These are phyloP conservation scores for Diaporthe caulivora DNA, from an alignment of 2,329 filamentous ascomycete species.

Conservation along the genomic window DNA sequence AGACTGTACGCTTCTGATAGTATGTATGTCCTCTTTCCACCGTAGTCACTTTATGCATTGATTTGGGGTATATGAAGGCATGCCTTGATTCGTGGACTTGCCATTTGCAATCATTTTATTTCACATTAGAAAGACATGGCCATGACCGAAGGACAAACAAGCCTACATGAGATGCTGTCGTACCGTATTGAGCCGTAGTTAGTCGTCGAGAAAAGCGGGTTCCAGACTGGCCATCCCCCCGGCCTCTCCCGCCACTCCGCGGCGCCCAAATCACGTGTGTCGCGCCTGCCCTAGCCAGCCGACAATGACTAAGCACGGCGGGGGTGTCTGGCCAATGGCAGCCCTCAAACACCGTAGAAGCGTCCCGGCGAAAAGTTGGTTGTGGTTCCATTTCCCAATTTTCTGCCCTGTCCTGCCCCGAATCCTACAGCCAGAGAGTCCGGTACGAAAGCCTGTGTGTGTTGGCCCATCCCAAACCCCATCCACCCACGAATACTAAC, in stretches of 20 bases:
- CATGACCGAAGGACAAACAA: no score
- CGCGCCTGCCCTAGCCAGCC: conserved; percentile 1
- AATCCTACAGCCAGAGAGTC: conserved; percentile 17
- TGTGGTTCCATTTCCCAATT: conserved; percentile 31
- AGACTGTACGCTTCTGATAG: neutral
- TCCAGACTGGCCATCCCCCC: neutral
- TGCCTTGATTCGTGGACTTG: no score
- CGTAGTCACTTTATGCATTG: no score
- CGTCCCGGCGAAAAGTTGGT: conserved; percentile 30
- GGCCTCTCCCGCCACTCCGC: neutral
- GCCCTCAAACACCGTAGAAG: neutral
- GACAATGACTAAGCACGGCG: neutral
- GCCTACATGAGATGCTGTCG: no score
- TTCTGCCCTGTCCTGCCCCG: neutral
- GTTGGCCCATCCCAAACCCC: conserved; percentile 32
- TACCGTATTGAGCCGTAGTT: no score
- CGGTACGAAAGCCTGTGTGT: conserved; percentile 27
- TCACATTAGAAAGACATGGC: no score
- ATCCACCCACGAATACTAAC: conserved; percentile 40
- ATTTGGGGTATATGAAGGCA: no score
- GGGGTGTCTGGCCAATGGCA: neutral
- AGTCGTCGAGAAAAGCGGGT: conserved; percentile 12
- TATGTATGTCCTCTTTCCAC: neutral
- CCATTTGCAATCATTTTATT: no score
- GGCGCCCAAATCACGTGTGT: conserved; percentile 14